Evolutionary conservation across 1,139 yeast species (phyloP).

Genomic region (Pichia norvegensis): DNA sequence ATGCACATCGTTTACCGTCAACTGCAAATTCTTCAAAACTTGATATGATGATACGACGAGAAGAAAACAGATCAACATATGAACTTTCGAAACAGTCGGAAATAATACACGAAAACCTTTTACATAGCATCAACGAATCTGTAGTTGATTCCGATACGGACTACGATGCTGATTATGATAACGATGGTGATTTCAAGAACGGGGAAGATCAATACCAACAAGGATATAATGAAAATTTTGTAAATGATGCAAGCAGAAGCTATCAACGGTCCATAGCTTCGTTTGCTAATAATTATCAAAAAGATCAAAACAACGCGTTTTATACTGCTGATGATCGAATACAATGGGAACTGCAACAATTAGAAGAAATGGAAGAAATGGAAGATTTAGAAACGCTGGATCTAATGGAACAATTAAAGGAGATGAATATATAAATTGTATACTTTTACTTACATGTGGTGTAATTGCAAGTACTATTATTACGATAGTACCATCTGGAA

Average conservation of each 20-base stretch:
- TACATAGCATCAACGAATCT: conserved; percentile 12
- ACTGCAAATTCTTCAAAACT: background rate
- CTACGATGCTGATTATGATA: conserved; percentile 23
- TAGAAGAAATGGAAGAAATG: conserved; percentile 19
- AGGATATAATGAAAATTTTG: conserved; percentile 10
- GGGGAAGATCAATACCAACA: background rate
- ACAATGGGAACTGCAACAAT: conserved; percentile 13
- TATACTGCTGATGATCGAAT: background rate
- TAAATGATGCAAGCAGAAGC: background rate
- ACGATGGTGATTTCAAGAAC: conserved; percentile 7
- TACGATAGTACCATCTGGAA: too few relatives aligned
- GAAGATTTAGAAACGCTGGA: conserved; percentile 8
- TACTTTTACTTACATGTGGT: too few relatives aligned
- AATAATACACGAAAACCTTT: conserved; percentile 3
- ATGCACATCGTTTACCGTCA: background rate
- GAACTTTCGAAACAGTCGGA: conserved; percentile 11
- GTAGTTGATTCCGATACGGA: conserved; percentile 17
- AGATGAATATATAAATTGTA: background rate
- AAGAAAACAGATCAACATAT: conserved; percentile 9
- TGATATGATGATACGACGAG: conserved; percentile 4
- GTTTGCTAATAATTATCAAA: too few relatives aligned
- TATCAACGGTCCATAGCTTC: background rate
- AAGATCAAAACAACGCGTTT: too few relatives aligned
- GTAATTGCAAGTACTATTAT: too few relatives aligned
- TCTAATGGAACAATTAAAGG: conserved; percentile 3